Conservation (phyloP, 148 eudicot genomes). For the Rhododendron williamsianum region DNA sequence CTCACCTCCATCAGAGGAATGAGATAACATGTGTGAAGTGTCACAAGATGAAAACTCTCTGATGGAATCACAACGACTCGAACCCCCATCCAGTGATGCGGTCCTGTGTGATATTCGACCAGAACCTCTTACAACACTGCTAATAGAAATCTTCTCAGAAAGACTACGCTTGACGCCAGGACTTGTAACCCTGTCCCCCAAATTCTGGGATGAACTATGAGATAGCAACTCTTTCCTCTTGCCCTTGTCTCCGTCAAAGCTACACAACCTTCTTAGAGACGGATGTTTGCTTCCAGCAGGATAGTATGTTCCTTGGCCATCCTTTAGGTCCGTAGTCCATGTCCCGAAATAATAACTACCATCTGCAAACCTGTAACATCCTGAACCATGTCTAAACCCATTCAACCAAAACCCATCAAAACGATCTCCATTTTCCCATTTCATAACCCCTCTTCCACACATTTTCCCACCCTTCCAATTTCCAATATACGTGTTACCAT, state of each 20-base stretch:
- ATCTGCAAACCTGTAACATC: conserved; percentile 66
- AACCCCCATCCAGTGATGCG: conserved; percentile 34
- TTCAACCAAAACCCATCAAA: conserved; percentile 92
- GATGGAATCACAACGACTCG: conserved; percentile 30
- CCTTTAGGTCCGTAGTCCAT: conserved; percentile 87
- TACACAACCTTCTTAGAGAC: conserved; percentile 43
- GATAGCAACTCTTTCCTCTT: conserved; percentile 29
- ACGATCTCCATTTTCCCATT: conserved; percentile 82
- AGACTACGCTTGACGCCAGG: conserved; percentile 42
- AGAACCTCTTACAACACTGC: conserved; percentile 34
- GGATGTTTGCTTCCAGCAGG: conserved; percentile 69
- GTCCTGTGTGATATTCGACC: conserved; percentile 38
- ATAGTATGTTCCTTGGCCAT: conserved; percentile 84
- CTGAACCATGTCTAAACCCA: conserved; percentile 81
- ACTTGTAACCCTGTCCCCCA: conserved; percentile 24
- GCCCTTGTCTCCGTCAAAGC: conserved; percentile 38
- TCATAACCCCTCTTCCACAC: conserved; percentile 85
- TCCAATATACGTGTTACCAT: conserved; percentile 70
- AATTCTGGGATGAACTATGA: conserved; percentile 30
- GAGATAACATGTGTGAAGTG: conserved; percentile 25
- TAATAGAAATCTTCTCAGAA: conserved; percentile 44
- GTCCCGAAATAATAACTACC: conserved; percentile 84
- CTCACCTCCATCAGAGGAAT: conserved; percentile 31
- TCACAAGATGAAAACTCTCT: conserved; percentile 37
- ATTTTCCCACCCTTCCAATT: conserved; percentile 80